Evolutionary conservation across 2,329 filamentous ascomycete species (phyloP), one percentile per base, ranked within the genome.

Genomic region (Didymella arachidicola): DNA sequence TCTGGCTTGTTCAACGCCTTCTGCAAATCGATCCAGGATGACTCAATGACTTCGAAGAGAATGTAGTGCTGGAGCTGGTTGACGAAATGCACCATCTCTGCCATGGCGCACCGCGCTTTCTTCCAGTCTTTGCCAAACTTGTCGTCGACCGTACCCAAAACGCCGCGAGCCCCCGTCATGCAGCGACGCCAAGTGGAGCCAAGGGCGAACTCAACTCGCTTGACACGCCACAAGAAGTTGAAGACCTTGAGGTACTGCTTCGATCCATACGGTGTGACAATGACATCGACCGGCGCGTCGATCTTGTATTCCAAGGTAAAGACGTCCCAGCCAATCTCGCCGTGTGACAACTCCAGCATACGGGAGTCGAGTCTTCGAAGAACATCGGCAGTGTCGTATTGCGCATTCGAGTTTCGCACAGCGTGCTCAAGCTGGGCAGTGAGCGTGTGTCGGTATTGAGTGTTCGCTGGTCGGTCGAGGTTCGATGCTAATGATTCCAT

Each of bases 241-340:
- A 99, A 99, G 10, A 99, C 92, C 75, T 98, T 98, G 68, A 99
- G 88, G 74, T 99, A 99, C 74, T 99, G 94, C 22, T 94, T 91
- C 65, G 91, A 94, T 44, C 93, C 93, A 87, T 93, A 97, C 41
- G 96, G 92, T 0, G 94, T 98, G 38, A 99, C 93, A 46, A 99
- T 93, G 27, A 99, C 95, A 74, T 99, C 95, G 25, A 97, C 91
- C 0, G 95, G 95, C 2, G 94, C 91, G 74, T 97, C 93, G 67
- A 99, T 95, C 76, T 98, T 97, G 80, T 99, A 99, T 76, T 99
- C 96, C 8, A 99, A 86, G 0, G 95, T 99, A 79, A 99, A 99
- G 73, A 96, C 97, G 73, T 99, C 95, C 95, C 95, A 99, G 48
- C 95, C 95, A 52, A 97, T 98, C 70, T 99, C 95, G 50, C 95